These are phyloP conservation scores for Lumnitzera racemosa DNA, from an alignment of 345 rosid species.

Conservation along the genomic window DNA sequence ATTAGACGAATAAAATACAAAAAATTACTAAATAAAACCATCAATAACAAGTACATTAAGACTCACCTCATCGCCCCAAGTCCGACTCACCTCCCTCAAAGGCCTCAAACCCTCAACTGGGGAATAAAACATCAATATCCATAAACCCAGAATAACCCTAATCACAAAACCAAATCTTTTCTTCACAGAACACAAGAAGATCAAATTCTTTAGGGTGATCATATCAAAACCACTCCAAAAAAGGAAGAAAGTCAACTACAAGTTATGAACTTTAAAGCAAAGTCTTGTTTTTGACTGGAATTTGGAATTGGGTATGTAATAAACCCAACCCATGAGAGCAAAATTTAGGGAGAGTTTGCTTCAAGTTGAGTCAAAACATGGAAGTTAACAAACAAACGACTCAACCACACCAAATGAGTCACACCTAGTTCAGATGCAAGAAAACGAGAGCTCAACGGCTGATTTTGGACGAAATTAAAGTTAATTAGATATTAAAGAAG, in stretches of 20 bases:
- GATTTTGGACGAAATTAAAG: background rate
- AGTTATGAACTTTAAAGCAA: constrained; percentile 12
- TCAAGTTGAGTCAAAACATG: constrained; percentile 58
- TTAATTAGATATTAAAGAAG: background rate
- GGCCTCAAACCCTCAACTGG: constrained; percentile 70
- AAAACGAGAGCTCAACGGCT: constrained; percentile 84
- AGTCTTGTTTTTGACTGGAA: constrained; percentile 5
- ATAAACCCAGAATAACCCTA: constrained; percentile 36
- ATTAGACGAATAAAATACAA: constrained; percentile 7
- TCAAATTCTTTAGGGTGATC: constrained; percentile 28
- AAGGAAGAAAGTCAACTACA: constrained; percentile 8
- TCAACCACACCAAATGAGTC: constrained; percentile 7
- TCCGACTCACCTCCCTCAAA: constrained; percentile 65
- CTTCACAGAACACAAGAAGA: constrained; percentile 18
- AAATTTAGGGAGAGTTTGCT: constrained; percentile 48
- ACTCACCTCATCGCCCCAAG: constrained; percentile 98
- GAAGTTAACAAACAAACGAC: constrained; percentile 22
- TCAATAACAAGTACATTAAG: background rate
- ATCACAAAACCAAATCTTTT: constrained; percentile 32
- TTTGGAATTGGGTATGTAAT: background rate
- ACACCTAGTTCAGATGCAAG: constrained; percentile 22
- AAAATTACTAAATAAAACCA: constrained; percentile 2
- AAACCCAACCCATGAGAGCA: constrained; percentile 4
- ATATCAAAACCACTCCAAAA: constrained; percentile 23
- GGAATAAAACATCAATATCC: constrained; percentile 39